Evolutionary conservation across 2,329 filamentous ascomycete species (phyloP), one percentile per base, ranked within the genome.

Genomic region (Botrytis cinerea): DNA sequence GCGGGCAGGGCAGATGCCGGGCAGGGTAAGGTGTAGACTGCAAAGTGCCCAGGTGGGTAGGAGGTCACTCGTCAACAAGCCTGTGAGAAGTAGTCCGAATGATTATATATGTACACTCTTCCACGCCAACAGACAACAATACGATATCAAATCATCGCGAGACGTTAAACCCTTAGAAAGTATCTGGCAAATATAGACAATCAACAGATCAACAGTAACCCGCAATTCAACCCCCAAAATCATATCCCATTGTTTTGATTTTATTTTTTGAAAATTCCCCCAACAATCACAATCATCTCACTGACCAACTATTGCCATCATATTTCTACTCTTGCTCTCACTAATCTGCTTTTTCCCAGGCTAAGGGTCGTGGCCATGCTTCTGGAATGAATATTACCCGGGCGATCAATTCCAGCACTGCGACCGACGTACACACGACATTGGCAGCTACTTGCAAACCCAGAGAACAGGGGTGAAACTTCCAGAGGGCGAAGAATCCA

Each of bases 361-460:
- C 35, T 62, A 62, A 12, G 35, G 22, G 38, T 62, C 60, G 60
- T 62, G 60, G 60, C 60, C 60, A 45, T 45, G 61, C 61, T 63
- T 63, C 61, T 63, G 61, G 61, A 63, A 63, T 63, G 61, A 45
- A 40, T 28, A 63, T 22, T 45, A 63, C 25, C 61, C 61, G 61
- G 61, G 45, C 61, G 61, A 63, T 63, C 61, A 45, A 63, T 63
- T 63, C 61, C 61, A 43, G 45, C 18, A 10, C 61, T 63, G 45
- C 18, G 4, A 14, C 32, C 12, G 8, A 28, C 54, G 0, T 4
- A 22, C 2, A 8, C 38, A 38, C 38, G 32, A 32, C 32, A 38
- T 38, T 8, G 35, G 35, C 35, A 38, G 1, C 38, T 25, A 48
- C 8, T 25, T 4, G 22, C 45, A 46, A 22, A 48, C 20, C 46